Evolutionary conservation across 768 basidiomycete genomes (phyloP).

Genomic region (Xerocomus brunneocitrinus): DNA sequence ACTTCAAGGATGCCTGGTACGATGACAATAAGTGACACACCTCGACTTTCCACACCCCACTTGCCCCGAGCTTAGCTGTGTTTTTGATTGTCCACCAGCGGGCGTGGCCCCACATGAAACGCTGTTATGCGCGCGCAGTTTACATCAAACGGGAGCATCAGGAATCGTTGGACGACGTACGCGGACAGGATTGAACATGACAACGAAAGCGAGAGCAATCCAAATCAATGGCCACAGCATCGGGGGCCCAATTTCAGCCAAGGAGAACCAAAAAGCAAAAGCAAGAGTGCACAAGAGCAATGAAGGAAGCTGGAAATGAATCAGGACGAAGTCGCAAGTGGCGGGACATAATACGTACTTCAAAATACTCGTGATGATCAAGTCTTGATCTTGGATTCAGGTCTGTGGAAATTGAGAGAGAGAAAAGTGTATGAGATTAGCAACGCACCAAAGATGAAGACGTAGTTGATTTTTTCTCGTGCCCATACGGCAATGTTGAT

Average conservation of each 20-base stretch:
- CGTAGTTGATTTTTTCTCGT: slow-evolving; percentile 77
- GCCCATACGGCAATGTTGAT: slow-evolving; percentile 82
- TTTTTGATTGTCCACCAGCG: slow-evolving; percentile 80
- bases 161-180: slow-evolving; percentile 24
- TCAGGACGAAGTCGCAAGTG: neutral
- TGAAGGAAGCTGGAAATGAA: slow-evolving; percentile 52
- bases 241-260: slow-evolving; percentile 63
- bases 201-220: slow-evolving; percentile 55
- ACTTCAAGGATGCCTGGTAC: neutral
- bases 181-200: slow-evolving; percentile 76
- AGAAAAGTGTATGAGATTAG: neutral
- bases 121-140: slow-evolving; percentile 38
- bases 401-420: slow-evolving; percentile 38
- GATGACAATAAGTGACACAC: slow-evolving; percentile 32
- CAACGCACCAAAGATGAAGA: slow-evolving; percentile 77
- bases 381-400: slow-evolving; percentile 65
- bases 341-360: slow-evolving; percentile 36
- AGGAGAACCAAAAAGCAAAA: slow-evolving; percentile 83
- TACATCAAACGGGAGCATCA: slow-evolving; percentile 24
- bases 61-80: slow-evolving; percentile 55
- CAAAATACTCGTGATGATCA: slow-evolving; percentile 75
- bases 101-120: slow-evolving; percentile 31
- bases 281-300: slow-evolving; percentile 67
- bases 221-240: slow-evolving; percentile 79
- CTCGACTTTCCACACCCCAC: slow-evolving; percentile 73